A percentile compares a stretch with the other conserved stretches of the same genome.
phyloP scores from a whole-genome alignment of 495 filamentous ascomycete species.

The Lasiosphaeriaceae sp. region DNA sequence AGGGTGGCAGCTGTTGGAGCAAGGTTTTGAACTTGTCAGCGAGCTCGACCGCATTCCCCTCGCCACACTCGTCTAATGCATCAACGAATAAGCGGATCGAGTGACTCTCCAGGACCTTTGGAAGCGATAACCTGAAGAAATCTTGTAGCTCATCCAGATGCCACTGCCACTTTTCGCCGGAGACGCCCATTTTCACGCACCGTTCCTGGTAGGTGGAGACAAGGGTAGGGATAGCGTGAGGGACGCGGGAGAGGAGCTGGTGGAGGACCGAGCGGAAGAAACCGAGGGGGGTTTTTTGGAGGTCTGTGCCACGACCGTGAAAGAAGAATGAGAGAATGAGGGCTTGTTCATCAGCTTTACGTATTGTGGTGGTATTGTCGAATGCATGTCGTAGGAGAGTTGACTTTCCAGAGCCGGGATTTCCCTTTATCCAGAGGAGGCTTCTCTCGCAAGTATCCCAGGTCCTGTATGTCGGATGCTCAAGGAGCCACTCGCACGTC shows the following conservation, averaged over 20 bases:
- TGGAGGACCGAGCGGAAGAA: conserved; percentile 36
- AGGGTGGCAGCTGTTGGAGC: too few relatives aligned
- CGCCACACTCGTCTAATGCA: too few relatives aligned
- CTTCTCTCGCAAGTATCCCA: conserved; percentile 30
- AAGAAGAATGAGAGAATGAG: conserved; percentile 36
- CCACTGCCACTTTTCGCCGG: too few relatives aligned
- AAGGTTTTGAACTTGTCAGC: too few relatives aligned
- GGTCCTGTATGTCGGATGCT: conserved; percentile 22
- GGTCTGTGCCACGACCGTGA: conserved; percentile 28
- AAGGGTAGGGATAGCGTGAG: conserved; percentile 14
- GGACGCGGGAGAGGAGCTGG: conserved; percentile 26
- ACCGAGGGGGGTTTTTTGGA: conserved; percentile 30
- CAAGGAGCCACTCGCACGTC: conserved; percentile 37
- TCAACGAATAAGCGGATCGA: too few relatives aligned
- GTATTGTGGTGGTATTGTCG: too few relatives aligned
- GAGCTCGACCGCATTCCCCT: too few relatives aligned
- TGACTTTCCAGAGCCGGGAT: conserved; percentile 47
- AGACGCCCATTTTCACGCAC: too few relatives aligned
- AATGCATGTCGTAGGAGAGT: conserved; percentile 37
- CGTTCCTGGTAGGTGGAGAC: conserved; percentile 12
- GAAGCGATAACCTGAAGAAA: too few relatives aligned
- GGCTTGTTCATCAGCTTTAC: neutral
- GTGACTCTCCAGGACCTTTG: too few relatives aligned
- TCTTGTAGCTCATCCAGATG: too few relatives aligned
- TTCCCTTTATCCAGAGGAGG: conserved; percentile 46